phyloP scores from a whole-genome alignment of 176 grass and related monocot genomes.

The Pontederia crassipes region DNA sequence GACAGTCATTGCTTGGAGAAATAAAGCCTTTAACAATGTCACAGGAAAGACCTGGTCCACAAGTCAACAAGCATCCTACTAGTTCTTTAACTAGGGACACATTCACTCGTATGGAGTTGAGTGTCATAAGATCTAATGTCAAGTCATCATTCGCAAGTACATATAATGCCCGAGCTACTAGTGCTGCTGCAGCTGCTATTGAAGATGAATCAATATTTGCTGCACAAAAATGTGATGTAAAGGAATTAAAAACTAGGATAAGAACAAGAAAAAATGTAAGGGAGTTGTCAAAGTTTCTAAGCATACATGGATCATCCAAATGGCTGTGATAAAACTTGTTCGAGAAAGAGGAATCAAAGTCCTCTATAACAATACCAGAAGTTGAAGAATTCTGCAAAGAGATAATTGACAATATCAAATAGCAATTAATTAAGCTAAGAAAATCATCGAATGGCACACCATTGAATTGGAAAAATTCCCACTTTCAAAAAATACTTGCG shows the following conservation, averaged over 20 bases:
- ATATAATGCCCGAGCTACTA: conserved; percentile 67
- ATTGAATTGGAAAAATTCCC: too few species aligned
- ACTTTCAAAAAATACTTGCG: too few species aligned
- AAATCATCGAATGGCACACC: too few species aligned
- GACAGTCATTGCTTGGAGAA: conserved; percentile 52
- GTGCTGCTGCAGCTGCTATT: conserved; percentile 64
- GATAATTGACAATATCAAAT: conserved; percentile 4
- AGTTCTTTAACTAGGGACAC: conserved; percentile 70
- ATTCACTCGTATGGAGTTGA: conserved; percentile 87
- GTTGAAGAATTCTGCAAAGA: conserved; percentile 65
- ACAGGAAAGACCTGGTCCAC: conserved; percentile 83
- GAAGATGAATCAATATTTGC: conserved; percentile 84
- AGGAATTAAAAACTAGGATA: background rate
- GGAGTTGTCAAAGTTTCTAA: conserved; percentile 10
- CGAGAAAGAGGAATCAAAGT: conserved; percentile 76
- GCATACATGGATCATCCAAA: conserved; percentile 63
- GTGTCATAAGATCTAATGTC: conserved; percentile 53
- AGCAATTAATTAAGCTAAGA: too few species aligned
- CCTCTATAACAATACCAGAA: conserved; percentile 87
- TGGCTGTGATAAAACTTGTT: conserved; percentile 86
- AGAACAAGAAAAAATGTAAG: background rate
- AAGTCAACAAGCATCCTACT: conserved; percentile 65
- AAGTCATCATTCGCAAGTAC: conserved; percentile 56
- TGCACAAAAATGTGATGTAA: conserved; percentile 47
- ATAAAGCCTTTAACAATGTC: conserved; percentile 55